Evolutionary conservation across 345 rosid species (phyloP).

Genomic region (Lepidium africanum): DNA sequence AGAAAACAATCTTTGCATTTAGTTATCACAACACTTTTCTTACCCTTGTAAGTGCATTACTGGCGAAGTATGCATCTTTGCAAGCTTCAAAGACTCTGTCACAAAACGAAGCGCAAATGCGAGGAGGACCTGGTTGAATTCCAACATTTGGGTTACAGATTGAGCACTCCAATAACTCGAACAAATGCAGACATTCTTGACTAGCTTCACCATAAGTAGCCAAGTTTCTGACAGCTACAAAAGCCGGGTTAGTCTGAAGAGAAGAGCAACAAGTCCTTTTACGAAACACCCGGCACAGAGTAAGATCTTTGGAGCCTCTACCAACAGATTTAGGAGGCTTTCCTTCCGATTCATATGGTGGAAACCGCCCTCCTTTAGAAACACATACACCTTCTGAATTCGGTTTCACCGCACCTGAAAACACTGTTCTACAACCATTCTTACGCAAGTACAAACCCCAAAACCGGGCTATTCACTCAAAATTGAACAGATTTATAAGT

Average conservation of each 20-base stretch:
- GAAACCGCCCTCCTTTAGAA: slow-evolving; percentile 86
- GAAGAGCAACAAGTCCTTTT: slow-evolving; percentile 75
- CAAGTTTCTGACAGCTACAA: slow-evolving; percentile 63
- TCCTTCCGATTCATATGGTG: slow-evolving; percentile 65
- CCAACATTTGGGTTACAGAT: slow-evolving; percentile 85
- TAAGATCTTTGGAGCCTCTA: slow-evolving; percentile 69
- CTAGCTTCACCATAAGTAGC: slow-evolving; percentile 80
- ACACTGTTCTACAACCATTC: slow-evolving; percentile 3
- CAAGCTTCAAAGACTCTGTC: slow-evolving; percentile 72
- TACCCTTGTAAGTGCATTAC: slow-evolving; percentile 64
- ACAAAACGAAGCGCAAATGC: slow-evolving; percentile 71
- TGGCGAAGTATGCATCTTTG: slow-evolving; percentile 73
- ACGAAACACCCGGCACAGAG: slow-evolving; percentile 79
- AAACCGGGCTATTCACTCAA: neutral
- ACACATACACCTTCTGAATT: slow-evolving; percentile 42
- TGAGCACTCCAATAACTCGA: slow-evolving; percentile 95
- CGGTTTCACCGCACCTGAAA: slow-evolving; percentile 37
- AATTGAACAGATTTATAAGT: neutral
- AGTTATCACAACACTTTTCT: neutral
- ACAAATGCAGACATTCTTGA: slow-evolving; percentile 64
- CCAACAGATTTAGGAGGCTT: slow-evolving; percentile 63
- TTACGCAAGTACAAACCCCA: neutral
- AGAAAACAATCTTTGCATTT: neutral
- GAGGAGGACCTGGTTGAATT: slow-evolving; percentile 79
- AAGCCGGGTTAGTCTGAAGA: slow-evolving; percentile 82